These are phyloP conservation scores for Sugiyamaella paludigena DNA, from an alignment of 1,139 yeast genomes.

Conservation along the genomic window DNA sequence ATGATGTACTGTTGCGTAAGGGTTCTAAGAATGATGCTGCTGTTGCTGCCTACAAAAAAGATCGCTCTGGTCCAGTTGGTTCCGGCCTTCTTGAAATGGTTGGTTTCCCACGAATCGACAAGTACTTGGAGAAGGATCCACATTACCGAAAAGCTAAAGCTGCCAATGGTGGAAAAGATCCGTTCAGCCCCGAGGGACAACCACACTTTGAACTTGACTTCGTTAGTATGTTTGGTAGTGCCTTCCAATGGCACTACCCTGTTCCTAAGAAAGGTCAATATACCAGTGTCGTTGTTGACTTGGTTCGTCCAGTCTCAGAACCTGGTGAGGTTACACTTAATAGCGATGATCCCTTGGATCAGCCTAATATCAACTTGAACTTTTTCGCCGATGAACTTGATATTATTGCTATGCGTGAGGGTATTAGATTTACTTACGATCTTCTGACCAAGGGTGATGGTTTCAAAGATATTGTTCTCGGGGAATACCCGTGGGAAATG, in stretches of 20 bases:
- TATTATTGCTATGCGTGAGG: slow-evolving; percentile 31
- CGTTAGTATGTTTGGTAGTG: slow-evolving; percentile 29
- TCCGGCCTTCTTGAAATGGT: slow-evolving; percentile 29
- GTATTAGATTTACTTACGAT: slow-evolving; percentile 30
- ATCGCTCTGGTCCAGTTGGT: slow-evolving; percentile 25
- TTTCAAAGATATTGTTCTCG: slow-evolving; percentile 29
- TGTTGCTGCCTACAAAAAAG: slow-evolving; percentile 20
- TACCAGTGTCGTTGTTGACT: slow-evolving; percentile 28
- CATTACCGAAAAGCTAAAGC: slow-evolving; percentile 25
- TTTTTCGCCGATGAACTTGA: slow-evolving; percentile 32
- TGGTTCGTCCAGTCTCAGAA: slow-evolving; percentile 31
- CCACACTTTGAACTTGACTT: slow-evolving; percentile 32
- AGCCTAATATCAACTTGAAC: slow-evolving; percentile 30
- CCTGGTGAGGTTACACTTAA: slow-evolving; percentile 29
- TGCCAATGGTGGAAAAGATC: slow-evolving; percentile 29
- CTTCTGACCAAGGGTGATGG: slow-evolving; percentile 30
- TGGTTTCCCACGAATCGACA: slow-evolving; percentile 22
- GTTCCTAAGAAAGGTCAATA: slow-evolving; percentile 28
- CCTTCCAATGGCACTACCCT: slow-evolving; percentile 33
- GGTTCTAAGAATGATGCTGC: slow-evolving; percentile 24
- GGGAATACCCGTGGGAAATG: slow-evolving; percentile 32
- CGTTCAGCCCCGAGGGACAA: slow-evolving; percentile 30
- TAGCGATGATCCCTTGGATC: slow-evolving; percentile 28
- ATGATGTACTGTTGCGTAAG: slow-evolving; percentile 23
- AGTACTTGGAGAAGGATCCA: slow-evolving; percentile 26